These are phyloP conservation scores for Monosporascus sp. DNA, from an alignment of 2,329 filamentous ascomycete species.

Conservation along the genomic window DNA sequence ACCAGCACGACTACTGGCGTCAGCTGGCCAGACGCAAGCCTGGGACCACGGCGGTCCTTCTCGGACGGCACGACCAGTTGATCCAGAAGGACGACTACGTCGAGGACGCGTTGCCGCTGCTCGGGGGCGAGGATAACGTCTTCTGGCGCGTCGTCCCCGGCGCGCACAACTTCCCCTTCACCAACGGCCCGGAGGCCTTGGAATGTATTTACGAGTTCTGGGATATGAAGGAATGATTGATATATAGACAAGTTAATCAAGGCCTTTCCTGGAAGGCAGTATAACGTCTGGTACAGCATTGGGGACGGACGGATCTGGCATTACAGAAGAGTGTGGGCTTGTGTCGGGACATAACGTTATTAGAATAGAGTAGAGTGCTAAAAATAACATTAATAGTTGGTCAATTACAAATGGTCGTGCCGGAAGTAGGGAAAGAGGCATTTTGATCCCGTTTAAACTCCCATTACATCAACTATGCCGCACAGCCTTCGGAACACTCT, in stretches of 20 bases:
- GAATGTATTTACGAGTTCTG: constrained; percentile 44
- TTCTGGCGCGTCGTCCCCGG: constrained; percentile 47
- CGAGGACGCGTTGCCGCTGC: constrained; percentile 43
- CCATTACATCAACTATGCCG: neutral
- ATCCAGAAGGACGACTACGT: constrained; percentile 46
- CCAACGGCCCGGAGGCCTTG: constrained; percentile 40
- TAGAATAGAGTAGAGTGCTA: too few species aligned
- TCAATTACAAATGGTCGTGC: too few species aligned
- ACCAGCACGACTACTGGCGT: constrained; percentile 46
- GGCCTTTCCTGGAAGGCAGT: neutral
- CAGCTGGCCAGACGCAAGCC: constrained; percentile 36
- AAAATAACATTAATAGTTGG: too few species aligned
- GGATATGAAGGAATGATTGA: constrained; percentile 21
- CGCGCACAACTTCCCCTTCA: constrained; percentile 59
- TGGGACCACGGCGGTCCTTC: constrained; percentile 44
- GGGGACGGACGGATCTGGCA: too few species aligned
- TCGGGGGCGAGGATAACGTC: constrained; percentile 45
- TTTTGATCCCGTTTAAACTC: neutral
- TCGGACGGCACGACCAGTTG: constrained; percentile 47
- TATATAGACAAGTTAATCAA: too few species aligned
- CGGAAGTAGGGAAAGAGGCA: too few species aligned
- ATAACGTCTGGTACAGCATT: neutral
- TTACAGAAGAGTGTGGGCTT: too few species aligned
- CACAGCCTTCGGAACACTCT: neutral
- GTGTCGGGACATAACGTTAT: too few species aligned